These are phyloP conservation scores for Colletotrichum abscissum DNA, from an alignment of 2,329 filamentous ascomycete genomes.

Conservation along the genomic window DNA sequence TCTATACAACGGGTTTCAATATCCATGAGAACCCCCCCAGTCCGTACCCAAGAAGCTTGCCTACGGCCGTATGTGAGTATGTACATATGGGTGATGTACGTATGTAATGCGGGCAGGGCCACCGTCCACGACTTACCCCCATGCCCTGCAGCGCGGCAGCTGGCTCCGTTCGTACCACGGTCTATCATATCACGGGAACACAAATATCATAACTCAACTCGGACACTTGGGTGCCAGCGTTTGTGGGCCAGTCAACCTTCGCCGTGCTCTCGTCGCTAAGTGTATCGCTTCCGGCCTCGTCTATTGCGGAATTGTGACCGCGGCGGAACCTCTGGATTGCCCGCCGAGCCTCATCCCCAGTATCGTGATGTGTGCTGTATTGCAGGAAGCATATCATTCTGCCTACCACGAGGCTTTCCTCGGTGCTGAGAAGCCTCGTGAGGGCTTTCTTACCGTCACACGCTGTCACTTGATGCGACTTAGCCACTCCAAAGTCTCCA, in stretches of 20 bases:
- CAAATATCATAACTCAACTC: conserved; percentile 13
- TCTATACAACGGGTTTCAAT: conserved; percentile 1
- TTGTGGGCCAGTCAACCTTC: conserved; percentile 19
- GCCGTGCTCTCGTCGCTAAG: not conserved
- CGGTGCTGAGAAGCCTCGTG: not conserved
- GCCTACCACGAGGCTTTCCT: not conserved
- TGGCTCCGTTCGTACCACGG: not conserved
- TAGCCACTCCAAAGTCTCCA: too few species aligned
- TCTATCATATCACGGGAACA: conserved; percentile 15
- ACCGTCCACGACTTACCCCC: not conserved
- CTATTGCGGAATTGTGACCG: conserved; percentile 29
- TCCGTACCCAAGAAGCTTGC: conserved; percentile 9
- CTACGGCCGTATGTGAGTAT: conserved; percentile 22
- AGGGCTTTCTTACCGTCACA: not conserved
- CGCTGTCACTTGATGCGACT: too few species aligned
- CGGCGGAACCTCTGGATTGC: not conserved
- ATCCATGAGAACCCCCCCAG: not conserved
- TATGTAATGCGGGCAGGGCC: not conserved
- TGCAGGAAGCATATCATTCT: not conserved
- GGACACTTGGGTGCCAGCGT: conserved; percentile 6
- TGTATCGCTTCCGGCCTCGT: conserved; percentile 1
- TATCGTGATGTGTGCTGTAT: not conserved
- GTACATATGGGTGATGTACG: not conserved
- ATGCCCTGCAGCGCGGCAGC: conserved; percentile 2
- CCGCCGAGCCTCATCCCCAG: conserved; percentile 12